Percentiles rank a stretch among this genome's conserved stretches.
Conservation (phyloP, 2,329 filamentous ascomycete species). For the Daldinia sp. region DNA sequence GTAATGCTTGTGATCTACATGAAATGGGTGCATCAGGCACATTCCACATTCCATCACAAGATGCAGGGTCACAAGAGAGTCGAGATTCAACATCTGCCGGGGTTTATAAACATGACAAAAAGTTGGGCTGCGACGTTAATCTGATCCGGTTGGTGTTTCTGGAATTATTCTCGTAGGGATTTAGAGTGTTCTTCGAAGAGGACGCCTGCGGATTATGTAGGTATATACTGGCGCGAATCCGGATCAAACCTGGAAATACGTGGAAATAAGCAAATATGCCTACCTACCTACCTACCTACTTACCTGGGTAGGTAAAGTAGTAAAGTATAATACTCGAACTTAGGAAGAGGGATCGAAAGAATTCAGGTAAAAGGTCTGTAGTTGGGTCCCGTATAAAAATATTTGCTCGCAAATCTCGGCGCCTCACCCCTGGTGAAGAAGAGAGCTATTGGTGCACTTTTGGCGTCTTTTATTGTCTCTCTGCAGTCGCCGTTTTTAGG, state of each 20-base stretch:
- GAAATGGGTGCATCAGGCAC: slow-evolving; percentile 39
- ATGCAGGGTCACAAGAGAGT: slow-evolving; percentile 27
- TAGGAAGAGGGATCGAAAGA: slow-evolving; percentile 7
- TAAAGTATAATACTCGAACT: not conserved
- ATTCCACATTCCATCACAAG: slow-evolving; percentile 38
- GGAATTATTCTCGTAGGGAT: slow-evolving; percentile 36
- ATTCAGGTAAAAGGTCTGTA: slow-evolving; percentile 1
- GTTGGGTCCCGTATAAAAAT: slow-evolving; percentile 15
- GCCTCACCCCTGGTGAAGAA: slow-evolving; percentile 12
- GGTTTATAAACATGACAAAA: slow-evolving; percentile 26
- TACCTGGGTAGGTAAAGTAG: not conserved
- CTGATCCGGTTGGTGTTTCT: slow-evolving; percentile 41
- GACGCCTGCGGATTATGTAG: not conserved
- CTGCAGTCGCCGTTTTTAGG: slow-evolving; percentile 27
- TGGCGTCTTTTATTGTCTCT: slow-evolving; percentile 14
- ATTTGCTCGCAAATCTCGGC: slow-evolving; percentile 26
- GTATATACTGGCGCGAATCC: not conserved
- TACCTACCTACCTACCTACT: too few species aligned
- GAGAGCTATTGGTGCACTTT: not conserved
- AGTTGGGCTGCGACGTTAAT: slow-evolving; percentile 34
- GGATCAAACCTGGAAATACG: too few species aligned
- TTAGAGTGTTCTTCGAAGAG: not conserved
- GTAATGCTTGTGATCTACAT: slow-evolving; percentile 40
- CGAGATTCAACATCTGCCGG: slow-evolving; percentile 38
- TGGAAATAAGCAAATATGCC: slow-evolving; percentile 2